Percentiles rank a stretch among this genome's conserved stretches.
Evolutionary conservation across 495 filamentous ascomycete species (phyloP).

Genomic region (Rhizodiscina lignyota): DNA sequence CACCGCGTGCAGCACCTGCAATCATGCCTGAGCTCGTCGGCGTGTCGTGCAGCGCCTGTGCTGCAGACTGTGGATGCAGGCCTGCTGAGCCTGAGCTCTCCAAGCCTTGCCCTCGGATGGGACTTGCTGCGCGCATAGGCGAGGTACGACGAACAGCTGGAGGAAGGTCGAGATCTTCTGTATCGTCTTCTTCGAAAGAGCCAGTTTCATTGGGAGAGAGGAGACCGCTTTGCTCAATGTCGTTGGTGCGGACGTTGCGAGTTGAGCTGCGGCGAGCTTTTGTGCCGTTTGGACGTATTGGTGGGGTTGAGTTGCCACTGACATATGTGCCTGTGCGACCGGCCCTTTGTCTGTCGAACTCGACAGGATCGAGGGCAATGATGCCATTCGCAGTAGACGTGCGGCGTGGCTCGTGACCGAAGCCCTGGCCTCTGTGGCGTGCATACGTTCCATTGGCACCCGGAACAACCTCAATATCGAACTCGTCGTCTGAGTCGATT

Average conservation of each 20-base stretch:
- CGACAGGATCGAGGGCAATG: conserved; percentile 30
- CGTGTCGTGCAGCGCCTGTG: conserved; percentile 1
- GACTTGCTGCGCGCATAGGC: conserved; percentile 11
- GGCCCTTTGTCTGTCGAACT: conserved; percentile 11
- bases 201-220: conserved; percentile 37
- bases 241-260: conserved; percentile 19
- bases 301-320: conserved; percentile 18
- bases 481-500: conserved; percentile 92
- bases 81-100: conserved; percentile 13
- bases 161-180: conserved; percentile 29
- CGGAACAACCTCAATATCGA: conserved; percentile 79
- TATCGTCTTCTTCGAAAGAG: conserved; percentile 42
- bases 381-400: conserved; percentile 36
- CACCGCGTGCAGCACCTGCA: conserved; percentile 10
- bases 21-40: conserved; percentile 18
- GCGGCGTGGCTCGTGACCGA: conserved; percentile 59
- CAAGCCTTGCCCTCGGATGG: conserved; percentile 3
- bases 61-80: not conserved
- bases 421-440: conserved; percentile 41
- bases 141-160: conserved; percentile 16
- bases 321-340: not conserved
- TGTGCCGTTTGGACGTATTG: conserved; percentile 29
- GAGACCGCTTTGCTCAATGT: conserved; percentile 51
- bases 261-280: conserved; percentile 33
- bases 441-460: conserved; percentile 44